These are phyloP conservation scores for Inonotus hispidus DNA, from an alignment of 1,284 basidiomycete species.

Conservation along the genomic window DNA sequence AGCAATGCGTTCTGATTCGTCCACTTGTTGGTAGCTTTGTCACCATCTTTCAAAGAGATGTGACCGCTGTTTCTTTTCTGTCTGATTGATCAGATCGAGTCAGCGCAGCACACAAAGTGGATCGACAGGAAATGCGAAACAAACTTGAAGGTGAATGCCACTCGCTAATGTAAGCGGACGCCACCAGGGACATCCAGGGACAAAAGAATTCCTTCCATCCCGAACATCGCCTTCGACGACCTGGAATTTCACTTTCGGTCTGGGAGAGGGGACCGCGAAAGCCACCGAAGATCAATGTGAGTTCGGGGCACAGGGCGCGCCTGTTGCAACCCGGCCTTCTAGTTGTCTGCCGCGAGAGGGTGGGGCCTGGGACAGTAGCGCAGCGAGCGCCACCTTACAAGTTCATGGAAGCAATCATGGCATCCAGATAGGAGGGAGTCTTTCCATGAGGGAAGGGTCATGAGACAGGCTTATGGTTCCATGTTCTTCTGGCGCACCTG, in stretches of 20 bases:
- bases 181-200: neutral
- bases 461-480: neutral
- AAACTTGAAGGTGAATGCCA: neutral
- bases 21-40: neutral
- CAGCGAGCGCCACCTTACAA: too few relatives aligned
- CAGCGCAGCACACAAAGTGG: neutral
- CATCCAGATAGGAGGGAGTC: too few relatives aligned
- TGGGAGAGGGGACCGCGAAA: neutral
- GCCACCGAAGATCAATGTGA: neutral
- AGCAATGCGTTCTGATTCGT: too few relatives aligned
- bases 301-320: neutral
- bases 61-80: neutral
- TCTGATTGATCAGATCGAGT: neutral
- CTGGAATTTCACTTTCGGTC: neutral
- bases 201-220: neutral
- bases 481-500: neutral
- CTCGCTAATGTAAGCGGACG: neutral
- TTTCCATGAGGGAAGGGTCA: neutral
- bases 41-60: too few relatives aligned
- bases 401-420: too few relatives aligned
- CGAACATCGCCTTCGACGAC: neutral
- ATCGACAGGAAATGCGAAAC: neutral
- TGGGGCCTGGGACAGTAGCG: too few relatives aligned
- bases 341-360: neutral
- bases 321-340: neutral